Evolutionary conservation across 2,329 filamentous ascomycete genomes (phyloP), one percentile per base, ranked within the genome.

Genomic region (Lasiodiplodia hormozganensis): DNA sequence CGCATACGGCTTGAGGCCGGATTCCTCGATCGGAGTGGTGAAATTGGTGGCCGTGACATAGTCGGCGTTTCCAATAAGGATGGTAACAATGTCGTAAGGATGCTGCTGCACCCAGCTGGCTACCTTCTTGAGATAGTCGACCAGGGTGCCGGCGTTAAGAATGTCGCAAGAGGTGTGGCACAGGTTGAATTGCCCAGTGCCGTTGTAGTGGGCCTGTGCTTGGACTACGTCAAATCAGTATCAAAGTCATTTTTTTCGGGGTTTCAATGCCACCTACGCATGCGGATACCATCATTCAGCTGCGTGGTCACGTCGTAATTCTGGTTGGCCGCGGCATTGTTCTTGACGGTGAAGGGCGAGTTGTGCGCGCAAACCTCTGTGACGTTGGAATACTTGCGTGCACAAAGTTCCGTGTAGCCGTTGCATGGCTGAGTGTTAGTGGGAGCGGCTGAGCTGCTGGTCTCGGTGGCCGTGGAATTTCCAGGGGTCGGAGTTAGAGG

Each of bases 91-190:
- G 72, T 97, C 94, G 81, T 93, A 95, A 0, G 93, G 94, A 73
- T 97, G 89, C 0, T 76, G 73, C 7, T 86, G 85, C 2, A 97
- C 88, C 94, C 94, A 97, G 53, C 83, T 78, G 43, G 84, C 85
- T 14, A 97, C 91, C 0, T 83, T 85, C 7, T 83, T 83, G 40
- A 97, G 88, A 82, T 93, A 96, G 53, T 87, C 82, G 66, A 90
- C 88, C 62, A 96, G 90, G 8, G 92, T 89, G 0, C 95, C 94
- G 2, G 87, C 92, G 73, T 97, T 90, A 38, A 97, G 86, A 3
- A 97, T 82, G 72, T 93, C 87, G 80, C 94, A 97, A 56, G 87
- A 89, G 1, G 92, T 92, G 78, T 97, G 94, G 80, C 94, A 97
- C 74, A 96, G 93, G 79, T 93, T 91, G 21, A 68, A 68, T 23